Percentiles rank a stretch among this genome's conserved stretches.
Conservation (phyloP, 2,329 filamentous ascomycete genomes). For the Colletotrichum lentis region DNA sequence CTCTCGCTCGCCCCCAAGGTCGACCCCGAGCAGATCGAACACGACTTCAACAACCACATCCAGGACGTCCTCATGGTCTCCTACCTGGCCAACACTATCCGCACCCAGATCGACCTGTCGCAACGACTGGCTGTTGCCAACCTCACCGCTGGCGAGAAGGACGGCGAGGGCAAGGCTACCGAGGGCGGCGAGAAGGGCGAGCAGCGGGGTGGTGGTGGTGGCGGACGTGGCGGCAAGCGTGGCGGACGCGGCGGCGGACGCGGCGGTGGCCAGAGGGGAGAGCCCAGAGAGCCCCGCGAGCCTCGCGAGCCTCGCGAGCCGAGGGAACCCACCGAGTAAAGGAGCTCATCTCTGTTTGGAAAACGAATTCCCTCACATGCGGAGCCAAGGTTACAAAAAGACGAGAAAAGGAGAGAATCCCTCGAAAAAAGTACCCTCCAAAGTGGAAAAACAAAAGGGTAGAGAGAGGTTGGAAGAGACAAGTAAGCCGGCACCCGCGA, state of each 20-base stretch:
- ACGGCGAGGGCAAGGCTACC: conserved; percentile 55
- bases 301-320: conserved; percentile 56
- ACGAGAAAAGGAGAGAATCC: background rate
- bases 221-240: conserved; percentile 55
- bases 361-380: conserved; percentile 1
- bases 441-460: background rate
- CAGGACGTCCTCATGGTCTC: conserved; percentile 98
- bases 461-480: conserved; percentile 23
- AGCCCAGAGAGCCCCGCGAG: conserved; percentile 55
- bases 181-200: conserved; percentile 55
- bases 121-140: conserved; percentile 89
- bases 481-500: conserved; percentile 23
- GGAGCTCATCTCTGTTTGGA: conserved; percentile 36
- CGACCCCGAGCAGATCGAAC: conserved; percentile 86
- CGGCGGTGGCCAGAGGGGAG: conserved; percentile 55
- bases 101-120: conserved; percentile 97
- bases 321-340: conserved; percentile 51
- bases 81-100: conserved; percentile 97
- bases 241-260: conserved; percentile 62
- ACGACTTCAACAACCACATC: conserved; percentile 99
- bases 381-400: background rate
- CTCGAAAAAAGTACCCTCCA: conserved; percentile 1
- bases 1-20: conserved; percentile 95
- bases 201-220: conserved; percentile 54
- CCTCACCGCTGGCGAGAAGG: conserved; percentile 62